phyloP scores from a whole-genome alignment of 208 protist genomes.

The Trypanosoma platydactyli region DNA sequence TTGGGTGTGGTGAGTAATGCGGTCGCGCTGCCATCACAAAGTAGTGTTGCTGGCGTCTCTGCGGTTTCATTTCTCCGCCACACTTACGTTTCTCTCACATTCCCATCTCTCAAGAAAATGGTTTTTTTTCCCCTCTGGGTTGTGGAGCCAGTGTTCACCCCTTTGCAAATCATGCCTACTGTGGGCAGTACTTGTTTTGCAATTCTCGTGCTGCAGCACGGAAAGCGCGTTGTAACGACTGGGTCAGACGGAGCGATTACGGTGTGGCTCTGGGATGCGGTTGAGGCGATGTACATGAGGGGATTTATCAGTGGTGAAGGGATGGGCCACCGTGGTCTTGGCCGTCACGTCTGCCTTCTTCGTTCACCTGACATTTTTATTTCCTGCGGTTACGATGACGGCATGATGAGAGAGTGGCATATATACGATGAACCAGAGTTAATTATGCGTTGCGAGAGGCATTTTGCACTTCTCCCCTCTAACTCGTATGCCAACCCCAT shows the following conservation, averaged over 20 bases:
- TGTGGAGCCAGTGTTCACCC: conserved; percentile 71
- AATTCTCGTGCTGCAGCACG: conserved; percentile 44
- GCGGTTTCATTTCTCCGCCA: conserved; percentile 30
- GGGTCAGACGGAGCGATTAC: conserved; percentile 54
- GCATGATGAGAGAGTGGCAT: conserved; percentile 84
- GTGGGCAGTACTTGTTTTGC: conserved; percentile 51
- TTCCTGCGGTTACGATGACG: conserved; percentile 67
- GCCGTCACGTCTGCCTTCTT: conserved; percentile 54
- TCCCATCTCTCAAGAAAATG: conserved; percentile 61
- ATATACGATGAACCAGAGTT: conserved; percentile 73
- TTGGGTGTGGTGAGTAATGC: conserved; percentile 69
- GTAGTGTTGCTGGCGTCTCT: background rate
- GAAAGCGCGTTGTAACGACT: conserved; percentile 47
- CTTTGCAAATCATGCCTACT: conserved; percentile 41
- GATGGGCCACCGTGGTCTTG: conserved; percentile 36
- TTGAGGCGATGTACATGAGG: conserved; percentile 34
- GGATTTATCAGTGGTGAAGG: conserved; percentile 25
- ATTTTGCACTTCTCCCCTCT: conserved; percentile 45
- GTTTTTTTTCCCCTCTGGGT: conserved; percentile 60
- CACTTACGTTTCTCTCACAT: conserved; percentile 47
- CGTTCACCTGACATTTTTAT: conserved; percentile 71
- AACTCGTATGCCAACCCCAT: conserved; percentile 1
- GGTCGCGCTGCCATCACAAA: conserved; percentile 17
- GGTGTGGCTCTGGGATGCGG: conserved; percentile 47
- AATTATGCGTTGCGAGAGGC: conserved; percentile 60